Evolutionary conservation across 73 alveolate genomes (phyloP).

Genomic region (Paramecium biaurelia): DNA sequence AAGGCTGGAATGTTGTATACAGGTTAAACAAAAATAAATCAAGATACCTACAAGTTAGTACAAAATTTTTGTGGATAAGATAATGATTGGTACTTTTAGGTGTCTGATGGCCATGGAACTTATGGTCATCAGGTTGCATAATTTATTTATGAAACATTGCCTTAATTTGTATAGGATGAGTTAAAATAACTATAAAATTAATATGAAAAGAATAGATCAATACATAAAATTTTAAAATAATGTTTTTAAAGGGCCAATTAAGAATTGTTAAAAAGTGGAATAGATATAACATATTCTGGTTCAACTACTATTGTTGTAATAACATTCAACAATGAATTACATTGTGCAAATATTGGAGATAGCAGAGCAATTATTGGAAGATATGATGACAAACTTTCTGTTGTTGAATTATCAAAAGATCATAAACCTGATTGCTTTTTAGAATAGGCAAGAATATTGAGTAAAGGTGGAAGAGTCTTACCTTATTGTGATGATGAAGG

Average conservation of each 20-base stretch:
- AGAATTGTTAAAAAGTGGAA: slow-evolving; percentile 51
- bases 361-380: slow-evolving; percentile 69
- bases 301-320: slow-evolving; percentile 62
- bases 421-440: slow-evolving; percentile 74
- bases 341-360: slow-evolving; percentile 74
- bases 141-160: slow-evolving; percentile 32
- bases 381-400: slow-evolving; percentile 36
- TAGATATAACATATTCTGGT: slow-evolving; percentile 67
- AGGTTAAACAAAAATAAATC: slow-evolving; percentile 27
- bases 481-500: slow-evolving; percentile 83
- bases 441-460: slow-evolving; percentile 68
- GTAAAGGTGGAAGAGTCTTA: slow-evolving; percentile 78
- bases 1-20: slow-evolving; percentile 51
- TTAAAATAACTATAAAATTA: slow-evolving; percentile 12
- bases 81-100: slow-evolving; percentile 35
- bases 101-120: slow-evolving; percentile 64
- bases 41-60: slow-evolving; percentile 28
- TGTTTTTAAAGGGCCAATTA: slow-evolving; percentile 47
- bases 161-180: not conserved
- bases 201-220: not conserved
- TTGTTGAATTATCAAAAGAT: slow-evolving; percentile 56
- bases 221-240: not conserved
- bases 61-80: slow-evolving; percentile 21
- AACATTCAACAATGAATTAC: slow-evolving; percentile 1
- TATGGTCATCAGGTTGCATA: slow-evolving; percentile 49